Conservation (phyloP, 805 yeast genomes). For the Priceomyces haplophilus region DNA sequence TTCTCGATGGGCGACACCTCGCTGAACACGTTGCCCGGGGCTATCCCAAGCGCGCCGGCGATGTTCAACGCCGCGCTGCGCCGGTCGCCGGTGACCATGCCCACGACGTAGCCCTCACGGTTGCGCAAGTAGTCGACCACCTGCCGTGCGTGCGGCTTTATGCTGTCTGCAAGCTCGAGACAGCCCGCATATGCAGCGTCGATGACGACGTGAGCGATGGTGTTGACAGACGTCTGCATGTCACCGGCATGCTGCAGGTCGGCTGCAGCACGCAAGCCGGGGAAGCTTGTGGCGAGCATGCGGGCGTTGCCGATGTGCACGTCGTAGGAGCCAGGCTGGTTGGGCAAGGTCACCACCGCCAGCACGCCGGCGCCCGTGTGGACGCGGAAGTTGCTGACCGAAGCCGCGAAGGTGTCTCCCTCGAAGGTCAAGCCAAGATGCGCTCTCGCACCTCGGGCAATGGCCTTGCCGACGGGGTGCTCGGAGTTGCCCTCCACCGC, state of each 20-base stretch:
- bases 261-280: slow-evolving; percentile 4
- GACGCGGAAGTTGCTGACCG: slow-evolving; percentile 33
- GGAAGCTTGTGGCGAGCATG: slow-evolving; percentile 28
- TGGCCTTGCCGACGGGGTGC: slow-evolving; percentile 84
- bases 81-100: slow-evolving; percentile 90
- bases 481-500: slow-evolving; percentile 69
- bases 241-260: slow-evolving; percentile 1
- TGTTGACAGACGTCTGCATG: slow-evolving; percentile 26
- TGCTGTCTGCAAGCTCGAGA: slow-evolving; percentile 62
- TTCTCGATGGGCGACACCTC: slow-evolving; percentile 78
- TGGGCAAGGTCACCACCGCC: slow-evolving; percentile 33
- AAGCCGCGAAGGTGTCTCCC: slow-evolving; percentile 28
- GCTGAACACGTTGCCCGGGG: slow-evolving; percentile 61
- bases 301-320: slow-evolving; percentile 56
- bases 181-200: slow-evolving; percentile 60
- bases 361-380: slow-evolving; percentile 47
- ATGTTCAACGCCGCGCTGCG: slow-evolving; percentile 57
- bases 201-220: slow-evolving; percentile 57
- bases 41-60: slow-evolving; percentile 67
- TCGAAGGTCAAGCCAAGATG: slow-evolving; percentile 27
- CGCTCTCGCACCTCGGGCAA: slow-evolving; percentile 39
- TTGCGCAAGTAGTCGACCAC: slow-evolving; percentile 55
- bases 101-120: slow-evolving; percentile 56
- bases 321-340: slow-evolving; percentile 13
- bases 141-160: slow-evolving; percentile 62